Evolutionary conservation across 1,139 yeast species (phyloP).

Genomic region (Kurtzmaniella natalensis): DNA sequence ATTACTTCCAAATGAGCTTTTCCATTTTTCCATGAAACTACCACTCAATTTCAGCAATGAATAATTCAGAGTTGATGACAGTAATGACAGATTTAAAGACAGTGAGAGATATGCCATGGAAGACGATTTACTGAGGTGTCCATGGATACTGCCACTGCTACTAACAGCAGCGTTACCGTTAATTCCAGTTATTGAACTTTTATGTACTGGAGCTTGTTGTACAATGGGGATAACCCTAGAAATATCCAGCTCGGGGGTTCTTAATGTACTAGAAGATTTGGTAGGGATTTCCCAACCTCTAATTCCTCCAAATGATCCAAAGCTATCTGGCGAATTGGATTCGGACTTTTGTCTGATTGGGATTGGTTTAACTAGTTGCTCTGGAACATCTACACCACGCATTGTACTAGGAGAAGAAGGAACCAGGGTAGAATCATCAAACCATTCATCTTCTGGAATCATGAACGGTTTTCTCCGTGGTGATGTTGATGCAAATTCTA

Average conservation of each 20-base stretch:
- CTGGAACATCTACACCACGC: neutral
- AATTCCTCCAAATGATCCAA: slow-evolving; percentile 2
- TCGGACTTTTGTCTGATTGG: slow-evolving; percentile 1
- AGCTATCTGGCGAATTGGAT: slow-evolving; percentile 1
- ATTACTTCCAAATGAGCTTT: slow-evolving; percentile 23
- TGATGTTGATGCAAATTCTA: neutral
- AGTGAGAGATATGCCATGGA: slow-evolving; percentile 43
- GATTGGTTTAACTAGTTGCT: slow-evolving; percentile 1
- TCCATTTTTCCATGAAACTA: slow-evolving; percentile 47
- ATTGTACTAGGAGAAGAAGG: slow-evolving; percentile 1
- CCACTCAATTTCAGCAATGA: slow-evolving; percentile 41
- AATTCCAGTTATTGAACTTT: neutral
- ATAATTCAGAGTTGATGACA: slow-evolving; percentile 36
- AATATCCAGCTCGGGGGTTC: slow-evolving; percentile 11
- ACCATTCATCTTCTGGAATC: slow-evolving; percentile 2
- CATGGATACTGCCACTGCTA: neutral
- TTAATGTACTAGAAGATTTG: slow-evolving; percentile 23
- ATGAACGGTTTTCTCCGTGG: slow-evolving; percentile 1
- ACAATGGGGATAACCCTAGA: slow-evolving; percentile 22
- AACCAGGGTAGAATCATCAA: slow-evolving; percentile 1
- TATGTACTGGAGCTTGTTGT: slow-evolving; percentile 13
- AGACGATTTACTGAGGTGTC: slow-evolving; percentile 31
- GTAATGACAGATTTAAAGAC: slow-evolving; percentile 33
- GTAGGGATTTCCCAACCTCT: slow-evolving; percentile 46
- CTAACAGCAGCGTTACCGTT: too few species aligned